phyloP scores from a whole-genome alignment of 2,329 filamentous ascomycete genomes.

The Sarocladiaceae sp. region DNA sequence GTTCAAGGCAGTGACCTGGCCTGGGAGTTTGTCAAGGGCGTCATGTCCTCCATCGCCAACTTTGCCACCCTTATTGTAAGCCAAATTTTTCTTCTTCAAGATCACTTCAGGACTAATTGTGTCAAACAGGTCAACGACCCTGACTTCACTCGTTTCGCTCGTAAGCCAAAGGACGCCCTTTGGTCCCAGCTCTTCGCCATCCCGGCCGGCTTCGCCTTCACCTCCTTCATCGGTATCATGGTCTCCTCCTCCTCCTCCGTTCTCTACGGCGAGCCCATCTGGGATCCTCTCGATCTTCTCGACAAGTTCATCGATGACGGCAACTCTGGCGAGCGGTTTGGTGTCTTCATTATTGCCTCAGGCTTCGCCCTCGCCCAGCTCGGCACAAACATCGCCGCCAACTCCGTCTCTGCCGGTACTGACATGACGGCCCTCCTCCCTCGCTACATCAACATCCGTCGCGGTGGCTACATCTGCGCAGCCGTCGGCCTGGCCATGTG shows the following conservation, averaged over 20 bases:
- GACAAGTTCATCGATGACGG: conserved; percentile 63
- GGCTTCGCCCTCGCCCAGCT: conserved; percentile 75
- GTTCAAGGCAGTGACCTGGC: conserved; percentile 62
- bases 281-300: conserved; percentile 66
- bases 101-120: not conserved
- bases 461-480: conserved; percentile 82
- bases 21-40: conserved; percentile 77
- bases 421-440: conserved; percentile 77
- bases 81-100: too few species aligned
- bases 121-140: conserved; percentile 60
- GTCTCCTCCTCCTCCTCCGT: conserved; percentile 67
- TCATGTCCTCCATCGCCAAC: conserved; percentile 87
- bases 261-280: conserved; percentile 61
- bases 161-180: conserved; percentile 67
- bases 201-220: conserved; percentile 65
- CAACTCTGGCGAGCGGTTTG: conserved; percentile 61
- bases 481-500: conserved; percentile 76
- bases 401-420: conserved; percentile 76
- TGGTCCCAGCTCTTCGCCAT: conserved; percentile 76
- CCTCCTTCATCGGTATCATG: conserved; percentile 77
- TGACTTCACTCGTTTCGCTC: conserved; percentile 79
- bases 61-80: conserved; percentile 71
- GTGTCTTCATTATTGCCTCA: conserved; percentile 65
- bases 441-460: conserved; percentile 75
- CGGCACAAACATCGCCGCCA: conserved; percentile 82